Evolutionary conservation across 371 early-diverging fungal species (phyloP), one percentile per base, ranked within the genome.

Genomic region (Saksenaea vasiformis): DNA sequence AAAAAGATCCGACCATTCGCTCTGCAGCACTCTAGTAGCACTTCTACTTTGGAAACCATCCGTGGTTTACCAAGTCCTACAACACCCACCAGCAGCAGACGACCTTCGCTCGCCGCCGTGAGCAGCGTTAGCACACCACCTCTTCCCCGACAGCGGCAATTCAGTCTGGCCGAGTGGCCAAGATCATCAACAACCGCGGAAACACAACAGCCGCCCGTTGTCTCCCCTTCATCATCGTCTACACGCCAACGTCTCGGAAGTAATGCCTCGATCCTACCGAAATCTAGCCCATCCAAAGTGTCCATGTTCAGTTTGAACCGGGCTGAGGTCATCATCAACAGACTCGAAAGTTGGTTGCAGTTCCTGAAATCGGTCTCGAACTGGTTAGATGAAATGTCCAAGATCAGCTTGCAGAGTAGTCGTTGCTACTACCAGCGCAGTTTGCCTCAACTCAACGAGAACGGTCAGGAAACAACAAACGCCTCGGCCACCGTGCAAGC

Each of bases 371-470:
- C 73, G 7, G 62, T 73, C 11, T 56, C 61, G 0, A 56, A 51
- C 9, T 79, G 79, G 79, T 31, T 74, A 0, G 74, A 79, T 24
- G 76, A 79, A 28, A 44, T 67, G 1, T 64, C 65, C 15, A 76
- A 72, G 22, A 72, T 76, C 36, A 64, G 51, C 37, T 10, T 69
- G n/a, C 66, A 57, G 19, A 79, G 66, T 24, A 70, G 72, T 26
- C 76, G 74, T 8, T 65, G 61, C 5, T 76, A 64, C 35, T 70
- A 58, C 5, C 74, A 76, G 14, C 68, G 64, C 8, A 68, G 71
- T 3, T 62, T 71, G 22, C 59, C 68, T 0, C 68, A 69, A 15
- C 41, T 78, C 13, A 61, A 61, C 26, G 64, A 66, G 38, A 54
- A 38, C 14, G 57, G 43, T 43, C 54, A 35, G 5, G 41, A 59